Evolutionary conservation across 2,329 filamentous ascomycete genomes (phyloP), one percentile per base, ranked within the genome.

Genomic region (Aspergillus pseudoterreus): DNA sequence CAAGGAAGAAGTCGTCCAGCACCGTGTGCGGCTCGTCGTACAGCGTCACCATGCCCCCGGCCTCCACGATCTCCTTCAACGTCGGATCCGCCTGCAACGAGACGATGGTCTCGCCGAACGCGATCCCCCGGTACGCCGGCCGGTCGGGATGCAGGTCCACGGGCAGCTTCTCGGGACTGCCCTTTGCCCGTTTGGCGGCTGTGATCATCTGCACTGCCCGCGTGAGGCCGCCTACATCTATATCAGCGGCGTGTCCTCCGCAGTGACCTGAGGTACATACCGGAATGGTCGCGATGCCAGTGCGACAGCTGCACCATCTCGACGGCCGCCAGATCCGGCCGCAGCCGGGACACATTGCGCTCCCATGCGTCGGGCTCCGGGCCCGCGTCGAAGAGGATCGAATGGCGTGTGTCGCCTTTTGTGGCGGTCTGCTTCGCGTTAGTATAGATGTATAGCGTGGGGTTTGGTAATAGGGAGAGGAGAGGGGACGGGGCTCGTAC

Each of bases 231-330:
- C 75, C 71, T 75, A 15, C n/a, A 14, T 12, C 6, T 14, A 15
- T 19, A 17, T 27, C 38, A 45, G 43, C 54, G 45, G 41, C n/a
- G 41, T 14, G 12, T 33, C 14, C 4, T 22, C 39, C 1, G 10
- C 38, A 15, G 30, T 0, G 22, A 22, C 22, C 22, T 22, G 4
- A 22, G 22, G 4, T n/a, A 56, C 59, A n/a, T 47, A 73, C 77
- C 77, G 22, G 78, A 80, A 56, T 82, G 78, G 55, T 82, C 78
- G 36, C 79, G 72, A 64, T 82, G 78, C 79, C 79, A 81, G 57
- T 80, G 76, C 4, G 76, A 78, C 21, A 82, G 63, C 44, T 79
- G 71, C 17, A 81, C 72, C 12, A 74, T 51, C 55, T 81, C 78
- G 21, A 82, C 66, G 0, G 62, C 57, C 1, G 70, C 63, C 4